Conservation (phyloP, 495 filamentous ascomycete species). For the Hypoxylon rickii region DNA sequence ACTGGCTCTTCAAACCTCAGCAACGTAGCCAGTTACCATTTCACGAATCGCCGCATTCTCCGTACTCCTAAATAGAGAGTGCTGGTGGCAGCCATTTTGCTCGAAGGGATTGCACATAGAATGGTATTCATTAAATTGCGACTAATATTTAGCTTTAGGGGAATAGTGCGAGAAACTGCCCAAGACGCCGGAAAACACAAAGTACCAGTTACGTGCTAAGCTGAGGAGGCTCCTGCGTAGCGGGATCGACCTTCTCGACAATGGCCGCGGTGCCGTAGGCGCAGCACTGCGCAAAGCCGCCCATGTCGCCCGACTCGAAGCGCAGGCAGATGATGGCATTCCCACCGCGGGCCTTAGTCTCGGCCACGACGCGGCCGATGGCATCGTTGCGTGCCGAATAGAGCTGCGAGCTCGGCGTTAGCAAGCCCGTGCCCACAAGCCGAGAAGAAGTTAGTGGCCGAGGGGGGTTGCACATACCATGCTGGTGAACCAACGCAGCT, state of each 20-base stretch:
- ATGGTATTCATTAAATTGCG: too few species aligned
- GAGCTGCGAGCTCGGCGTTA: conserved; percentile 28
- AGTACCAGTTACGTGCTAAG: not conserved
- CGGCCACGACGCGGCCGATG: conserved; percentile 57
- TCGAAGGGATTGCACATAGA: too few species aligned
- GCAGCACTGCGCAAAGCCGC: conserved; percentile 60
- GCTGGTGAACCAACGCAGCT: conserved; percentile 61
- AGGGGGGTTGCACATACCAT: conserved; percentile 36
- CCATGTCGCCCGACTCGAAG: conserved; percentile 57
- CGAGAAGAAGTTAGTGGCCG: not conserved
- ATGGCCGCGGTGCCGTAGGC: conserved; percentile 64
- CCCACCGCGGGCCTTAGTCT: conserved; percentile 60
- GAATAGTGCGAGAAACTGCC: too few species aligned
- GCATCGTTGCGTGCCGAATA: conserved; percentile 62
- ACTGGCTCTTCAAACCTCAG: too few species aligned
- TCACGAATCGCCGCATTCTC: too few species aligned
- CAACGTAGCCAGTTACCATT: too few species aligned
- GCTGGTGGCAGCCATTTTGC: too few species aligned
- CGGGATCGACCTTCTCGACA: conserved; percentile 51
- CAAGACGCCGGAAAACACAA: not conserved
- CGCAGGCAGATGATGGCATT: conserved; percentile 63
- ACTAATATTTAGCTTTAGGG: too few species aligned
- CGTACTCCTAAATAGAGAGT: too few species aligned
- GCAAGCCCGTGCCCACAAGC: not conserved
- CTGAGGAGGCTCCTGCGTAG: conserved; percentile 20